Evolutionary conservation across 2,329 filamentous ascomycete species (phyloP), one percentile per base, ranked within the genome.

Genomic region (Calonectria ilicicola): DNA sequence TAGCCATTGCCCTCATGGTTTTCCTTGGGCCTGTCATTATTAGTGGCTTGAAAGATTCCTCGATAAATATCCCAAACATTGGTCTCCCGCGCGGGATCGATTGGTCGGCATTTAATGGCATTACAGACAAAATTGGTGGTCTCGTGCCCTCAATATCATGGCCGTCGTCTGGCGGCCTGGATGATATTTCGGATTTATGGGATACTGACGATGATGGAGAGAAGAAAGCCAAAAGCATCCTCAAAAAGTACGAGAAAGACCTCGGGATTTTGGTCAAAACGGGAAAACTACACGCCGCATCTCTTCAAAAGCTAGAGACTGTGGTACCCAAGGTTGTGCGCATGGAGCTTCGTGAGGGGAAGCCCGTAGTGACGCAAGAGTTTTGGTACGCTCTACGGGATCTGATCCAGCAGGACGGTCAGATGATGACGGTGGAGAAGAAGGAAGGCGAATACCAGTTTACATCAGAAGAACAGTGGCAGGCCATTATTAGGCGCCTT

Each of bases 301-400:
- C 85, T 0, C 76, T 88, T 6, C 76, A 85, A 17, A 85, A 85
- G 40, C 79, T 93, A 3, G 80, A 88, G 58, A 77, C 83, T 0
- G 82, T 89, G 5, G 81, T 94, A 3, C 93, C 93, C 0, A 85
- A 88, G 15, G 77, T 88, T 12, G 84, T 94, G 5, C 88, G 89
- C 72, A 87, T 93, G 75, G 85, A 88, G 17, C 85, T 87, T 9
- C 81, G 84, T 40, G 81, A 89, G 35, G 92, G 91, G 17, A 86
- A 88, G 12, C 82, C 85, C 0, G 83, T 89, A 26, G 88, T 94
- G 19, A 84, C 89, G 0, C 86, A 90, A 27, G 87, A 91, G 3
- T 93, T 95, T 72, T 95, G 91, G 89, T 86, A 90, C 69, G 93
- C 92, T 0, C 81, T 95, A 10, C 85, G 87, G 27, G 87, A 89